Base-by-base conservation (phyloP, 2,329 filamentous ascomycete genomes). In the Ceratocystis eucalypticola region DNA sequence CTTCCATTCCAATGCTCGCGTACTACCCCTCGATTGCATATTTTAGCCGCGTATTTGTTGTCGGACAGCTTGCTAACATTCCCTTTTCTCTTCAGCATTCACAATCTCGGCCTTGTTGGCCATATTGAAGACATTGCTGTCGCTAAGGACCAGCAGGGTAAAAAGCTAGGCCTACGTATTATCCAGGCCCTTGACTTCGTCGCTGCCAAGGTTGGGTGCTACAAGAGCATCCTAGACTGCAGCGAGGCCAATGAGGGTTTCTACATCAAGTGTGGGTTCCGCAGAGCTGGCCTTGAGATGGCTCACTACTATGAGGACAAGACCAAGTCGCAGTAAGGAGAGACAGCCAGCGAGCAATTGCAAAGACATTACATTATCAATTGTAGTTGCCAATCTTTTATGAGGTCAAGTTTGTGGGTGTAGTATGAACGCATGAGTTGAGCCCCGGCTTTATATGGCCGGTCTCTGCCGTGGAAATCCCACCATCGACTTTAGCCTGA, bases 101-200 rank as follows among this genome's bases (percentile, higher is more conserved):
- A 93, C 75, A 84, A 84, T 71, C 82, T 94, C 57, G 89, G 89
- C 63, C 79, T 87, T 25, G 93, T 96, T 30, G 94, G 93, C 12
- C 94, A 97, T 77, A 96, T 97, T 76, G 94, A 97, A 76, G 94
- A 99, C 75, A 96, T 99, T 74, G 92, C 93, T 20, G 92, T 99
- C 46, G 86, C 89, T 70, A 91, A 92, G 77, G 89, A 95, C 72
- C 91, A 97, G 78, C 94, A 97, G 77, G 94, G 94, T 71, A 96
- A 97, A 84, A 96, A 96, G 79, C 81, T 97, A 55, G 94, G 94
- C 3, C 79, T 96, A 73, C 84, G 91, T 71, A 88, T 97, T 71
- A 97, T 97, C 72, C 90, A 97, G 78, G 91, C 93, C 6, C 82
- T 99, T 73, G 92, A 97, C 77, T 88, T 82, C 74, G 86, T 97